phyloP scores from a whole-genome alignment of 768 basidiomycete genomes.

The Podaxis sp. region DNA sequence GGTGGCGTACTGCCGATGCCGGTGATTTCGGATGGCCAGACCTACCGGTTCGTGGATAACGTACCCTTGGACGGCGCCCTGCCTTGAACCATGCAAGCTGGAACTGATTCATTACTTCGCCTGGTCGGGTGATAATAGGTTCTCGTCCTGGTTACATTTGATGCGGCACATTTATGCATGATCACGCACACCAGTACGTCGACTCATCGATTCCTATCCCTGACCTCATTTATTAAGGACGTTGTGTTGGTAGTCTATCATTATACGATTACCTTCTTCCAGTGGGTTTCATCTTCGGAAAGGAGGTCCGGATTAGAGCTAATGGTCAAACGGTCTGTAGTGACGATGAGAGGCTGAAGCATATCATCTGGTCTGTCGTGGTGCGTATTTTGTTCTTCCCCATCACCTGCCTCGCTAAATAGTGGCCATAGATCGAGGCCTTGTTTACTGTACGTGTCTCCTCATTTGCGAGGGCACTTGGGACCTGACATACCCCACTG shows the following conservation, averaged over 20 bases:
- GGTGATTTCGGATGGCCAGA: not conserved
- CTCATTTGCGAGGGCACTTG: not conserved
- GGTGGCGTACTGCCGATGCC: not conserved
- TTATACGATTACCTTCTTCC: constrained; percentile 46
- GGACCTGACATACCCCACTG: not conserved
- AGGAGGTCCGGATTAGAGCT: not conserved
- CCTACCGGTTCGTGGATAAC: too few species aligned
- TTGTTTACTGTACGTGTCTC: constrained; percentile 39
- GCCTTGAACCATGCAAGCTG: too few species aligned
- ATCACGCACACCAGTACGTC: constrained; percentile 47
- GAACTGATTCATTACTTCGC: not conserved
- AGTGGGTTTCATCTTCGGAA: constrained; percentile 22
- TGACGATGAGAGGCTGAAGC: constrained; percentile 13
- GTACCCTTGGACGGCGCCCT: too few species aligned
- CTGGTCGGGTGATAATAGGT: constrained; percentile 16
- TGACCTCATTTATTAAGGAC: not conserved
- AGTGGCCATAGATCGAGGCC: constrained; percentile 38
- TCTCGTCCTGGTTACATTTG: constrained; percentile 35
- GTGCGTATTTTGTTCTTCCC: not conserved
- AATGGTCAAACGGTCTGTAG: constrained; percentile 4
- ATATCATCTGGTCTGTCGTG: constrained; percentile 16
- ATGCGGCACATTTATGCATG: constrained; percentile 47
- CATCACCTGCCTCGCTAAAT: not conserved
- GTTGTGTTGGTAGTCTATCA: constrained; percentile 37
- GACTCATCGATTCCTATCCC: not conserved